Conservation (phyloP, 2,329 filamentous ascomycete genomes). For the Neonectria coccinea region DNA sequence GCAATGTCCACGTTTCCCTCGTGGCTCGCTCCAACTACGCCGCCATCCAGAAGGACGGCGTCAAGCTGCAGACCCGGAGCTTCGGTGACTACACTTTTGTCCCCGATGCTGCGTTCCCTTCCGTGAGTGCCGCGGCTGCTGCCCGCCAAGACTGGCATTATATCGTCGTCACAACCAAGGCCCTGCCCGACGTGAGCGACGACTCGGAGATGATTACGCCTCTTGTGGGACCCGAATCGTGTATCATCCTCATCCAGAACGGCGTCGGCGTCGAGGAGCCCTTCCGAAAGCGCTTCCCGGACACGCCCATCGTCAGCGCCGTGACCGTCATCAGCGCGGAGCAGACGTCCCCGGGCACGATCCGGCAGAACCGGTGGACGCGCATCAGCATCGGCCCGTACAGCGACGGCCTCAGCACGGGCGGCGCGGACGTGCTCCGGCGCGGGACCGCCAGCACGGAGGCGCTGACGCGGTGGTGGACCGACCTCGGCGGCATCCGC, state of each 20-base stretch:
- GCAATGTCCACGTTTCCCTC: constrained; percentile 72
- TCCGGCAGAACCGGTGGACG: constrained; percentile 80
- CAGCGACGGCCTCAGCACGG: constrained; percentile 59
- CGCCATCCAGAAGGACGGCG: constrained; percentile 70
- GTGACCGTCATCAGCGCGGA: constrained; percentile 78
- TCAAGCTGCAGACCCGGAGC: constrained; percentile 72
- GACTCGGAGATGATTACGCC: constrained; percentile 72
- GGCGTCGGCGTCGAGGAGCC: constrained; percentile 77
- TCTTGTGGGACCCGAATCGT: constrained; percentile 65
- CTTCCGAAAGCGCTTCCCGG: constrained; percentile 71
- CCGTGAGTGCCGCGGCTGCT: constrained; percentile 65
- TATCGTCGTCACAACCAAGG: constrained; percentile 78
- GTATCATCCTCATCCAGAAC: constrained; percentile 77
- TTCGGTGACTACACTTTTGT: constrained; percentile 76
- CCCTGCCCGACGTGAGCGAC: constrained; percentile 72
- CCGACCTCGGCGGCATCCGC: constrained; percentile 67
- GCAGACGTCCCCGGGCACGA: constrained; percentile 70
- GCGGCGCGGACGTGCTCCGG: constrained; percentile 47
- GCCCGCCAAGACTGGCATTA: constrained; percentile 61
- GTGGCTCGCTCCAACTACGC: constrained; percentile 81
- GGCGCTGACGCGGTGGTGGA: constrained; percentile 66
- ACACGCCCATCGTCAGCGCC: constrained; percentile 71
- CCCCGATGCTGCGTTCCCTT: constrained; percentile 72
- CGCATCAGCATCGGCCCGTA: constrained; percentile 77
- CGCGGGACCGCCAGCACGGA: constrained; percentile 58